phyloP scores from a whole-genome alignment of 2,329 filamentous ascomycete species.

The Pyrenophora seminiperda region DNA sequence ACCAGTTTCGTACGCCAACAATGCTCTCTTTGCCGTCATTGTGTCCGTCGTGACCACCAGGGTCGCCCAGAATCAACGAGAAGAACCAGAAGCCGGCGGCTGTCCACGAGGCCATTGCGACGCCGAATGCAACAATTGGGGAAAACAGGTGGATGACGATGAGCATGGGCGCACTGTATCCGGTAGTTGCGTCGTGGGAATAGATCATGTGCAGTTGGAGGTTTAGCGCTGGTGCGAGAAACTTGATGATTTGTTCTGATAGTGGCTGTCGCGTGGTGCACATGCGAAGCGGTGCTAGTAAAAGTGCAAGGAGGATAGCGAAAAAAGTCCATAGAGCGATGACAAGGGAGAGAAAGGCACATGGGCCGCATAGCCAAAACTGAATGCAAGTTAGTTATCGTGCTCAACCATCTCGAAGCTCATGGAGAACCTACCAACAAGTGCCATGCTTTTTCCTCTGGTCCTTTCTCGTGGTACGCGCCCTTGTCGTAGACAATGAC shows the following conservation, averaged over 20 bases:
- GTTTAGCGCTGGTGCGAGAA: constrained; percentile 60
- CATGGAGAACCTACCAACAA: constrained; percentile 45
- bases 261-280: constrained; percentile 57
- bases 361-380: constrained; percentile 61
- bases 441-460: constrained; percentile 53
- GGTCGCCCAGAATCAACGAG: constrained; percentile 65
- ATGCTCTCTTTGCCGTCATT: constrained; percentile 67
- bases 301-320: constrained; percentile 55
- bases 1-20: constrained; percentile 62
- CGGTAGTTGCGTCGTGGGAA: constrained; percentile 47
- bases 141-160: constrained; percentile 61
- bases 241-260: constrained; percentile 56
- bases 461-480: constrained; percentile 46
- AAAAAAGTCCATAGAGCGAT: constrained; percentile 59
- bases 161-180: constrained; percentile 51
- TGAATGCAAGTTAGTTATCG: constrained; percentile 30
- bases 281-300: constrained; percentile 60
- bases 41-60: constrained; percentile 62
- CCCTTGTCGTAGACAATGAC: constrained; percentile 41
- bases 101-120: constrained; percentile 63
- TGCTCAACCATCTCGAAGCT: not conserved
- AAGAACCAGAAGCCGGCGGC: constrained; percentile 67
- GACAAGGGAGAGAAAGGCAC: constrained; percentile 59
- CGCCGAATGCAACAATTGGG: constrained; percentile 61
- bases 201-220: constrained; percentile 57